Evolutionary conservation across 179 eudicot genomes (phyloP), one percentile per base, ranked within the genome.

Genomic region (Silene noctiflora): DNA sequence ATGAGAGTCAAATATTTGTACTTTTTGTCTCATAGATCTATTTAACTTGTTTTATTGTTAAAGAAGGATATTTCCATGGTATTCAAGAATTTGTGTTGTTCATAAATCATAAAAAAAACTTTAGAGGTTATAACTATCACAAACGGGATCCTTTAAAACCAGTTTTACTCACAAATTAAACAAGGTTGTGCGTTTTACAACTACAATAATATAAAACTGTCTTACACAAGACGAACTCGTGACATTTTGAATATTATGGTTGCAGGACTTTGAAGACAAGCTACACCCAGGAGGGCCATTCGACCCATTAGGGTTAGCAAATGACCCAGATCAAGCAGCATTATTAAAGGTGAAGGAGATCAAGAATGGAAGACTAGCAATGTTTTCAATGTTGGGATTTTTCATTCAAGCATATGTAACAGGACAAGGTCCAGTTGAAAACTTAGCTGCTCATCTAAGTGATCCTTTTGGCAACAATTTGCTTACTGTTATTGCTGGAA

Each of bases 281-380:
- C 92, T 95, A 77, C 99, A 95, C 87, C 97, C 98, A 14, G 99
- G 99, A 59, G 99, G 99, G 48, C 99, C 99, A 67, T 95, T 95
- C 33, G 98, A 94, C 75, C 97, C 97, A 25, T 80, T 95, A 86
- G 99, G 97, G 14, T 81, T 93, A 7, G 97, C 97, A 11, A 87
- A 88, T 5, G 98, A 95, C 83, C 99, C 99, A 31, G 99, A 95
- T 85, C 97, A 95, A 82, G 95, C 94, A 35, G 98, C 99, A 2
- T 3, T 95, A 29, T 82, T 95, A 70, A 95, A 93, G 88, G 99
- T 95, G 89, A 95, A 95, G 89, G 99, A 95, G 67, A 95, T 95
- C 77, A 95, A 95, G 92, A 95, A 95, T 69, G 99, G 99, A 0
- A 87, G 99, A 69, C 86, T 95, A 8, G 99, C 99, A 46, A 95